Conservation (phyloP, 129 eudicot species). For the Artemisia annua region DNA sequence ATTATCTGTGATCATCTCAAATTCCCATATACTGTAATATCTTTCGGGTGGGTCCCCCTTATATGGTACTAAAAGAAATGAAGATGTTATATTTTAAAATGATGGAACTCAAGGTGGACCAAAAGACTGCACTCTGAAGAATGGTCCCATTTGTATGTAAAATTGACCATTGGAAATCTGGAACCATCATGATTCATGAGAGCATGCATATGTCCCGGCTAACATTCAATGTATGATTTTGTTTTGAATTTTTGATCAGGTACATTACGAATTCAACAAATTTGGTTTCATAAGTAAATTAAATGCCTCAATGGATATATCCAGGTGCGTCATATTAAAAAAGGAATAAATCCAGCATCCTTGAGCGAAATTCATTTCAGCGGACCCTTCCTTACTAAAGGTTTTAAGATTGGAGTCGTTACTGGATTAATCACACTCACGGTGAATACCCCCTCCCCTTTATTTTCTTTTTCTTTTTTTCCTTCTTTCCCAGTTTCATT, state of each 20-base stretch:
- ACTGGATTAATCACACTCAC: slow-evolving; percentile 53
- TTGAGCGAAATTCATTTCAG: slow-evolving; percentile 36
- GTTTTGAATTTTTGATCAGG: background rate
- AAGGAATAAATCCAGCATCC: slow-evolving; percentile 55
- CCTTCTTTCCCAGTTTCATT: too few species aligned
- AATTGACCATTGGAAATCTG: slow-evolving; percentile 19
- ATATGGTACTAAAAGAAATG: slow-evolving; percentile 1
- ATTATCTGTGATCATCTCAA: background rate
- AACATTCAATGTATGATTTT: background rate
- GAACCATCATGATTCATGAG: slow-evolving; percentile 32
- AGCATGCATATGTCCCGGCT: slow-evolving; percentile 24
- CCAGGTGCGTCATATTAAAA: slow-evolving; percentile 36
- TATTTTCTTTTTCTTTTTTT: too few species aligned
- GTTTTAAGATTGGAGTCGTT: slow-evolving; percentile 55
- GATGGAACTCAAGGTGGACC: slow-evolving; percentile 24
- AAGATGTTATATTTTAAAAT: background rate
- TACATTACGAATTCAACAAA: background rate
- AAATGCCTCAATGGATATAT: too few species aligned
- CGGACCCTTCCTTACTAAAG: slow-evolving; percentile 46
- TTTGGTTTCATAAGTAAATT: background rate
- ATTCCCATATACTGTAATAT: background rate
- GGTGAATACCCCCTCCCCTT: background rate
- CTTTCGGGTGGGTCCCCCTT: slow-evolving; percentile 6
- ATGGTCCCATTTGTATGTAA: slow-evolving; percentile 26
- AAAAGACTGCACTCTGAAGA: slow-evolving; percentile 1